Conservation (phyloP, 306 rosid species). For the Lupinus albus region DNA sequence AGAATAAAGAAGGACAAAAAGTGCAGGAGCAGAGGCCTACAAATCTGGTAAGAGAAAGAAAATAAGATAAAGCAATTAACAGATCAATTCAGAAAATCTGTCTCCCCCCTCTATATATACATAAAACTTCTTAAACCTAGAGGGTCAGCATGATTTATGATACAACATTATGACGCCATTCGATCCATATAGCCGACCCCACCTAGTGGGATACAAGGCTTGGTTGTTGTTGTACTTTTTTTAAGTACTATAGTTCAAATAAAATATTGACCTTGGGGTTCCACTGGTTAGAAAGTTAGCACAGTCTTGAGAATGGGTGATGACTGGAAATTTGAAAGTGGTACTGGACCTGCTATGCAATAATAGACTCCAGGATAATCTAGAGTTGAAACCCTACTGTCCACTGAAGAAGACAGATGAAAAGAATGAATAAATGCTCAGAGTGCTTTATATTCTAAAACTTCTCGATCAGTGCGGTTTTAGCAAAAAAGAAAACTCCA, state of each 20-base stretch:
- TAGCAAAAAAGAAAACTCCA: constrained; percentile 1
- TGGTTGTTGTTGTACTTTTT: no score
- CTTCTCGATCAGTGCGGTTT: background rate
- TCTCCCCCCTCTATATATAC: no score
- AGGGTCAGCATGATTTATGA: no score
- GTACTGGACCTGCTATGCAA: background rate
- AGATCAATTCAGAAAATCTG: no score
- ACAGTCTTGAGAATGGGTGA: background rate
- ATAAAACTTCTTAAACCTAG: no score
- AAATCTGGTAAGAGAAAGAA: constrained; percentile 2
- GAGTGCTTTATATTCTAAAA: background rate
- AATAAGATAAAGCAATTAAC: background rate
- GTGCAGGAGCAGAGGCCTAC: background rate
- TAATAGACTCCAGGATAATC: constrained; percentile 11
- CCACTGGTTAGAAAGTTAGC: background rate
- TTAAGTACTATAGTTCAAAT: background rate
- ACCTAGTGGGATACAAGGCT: no score
- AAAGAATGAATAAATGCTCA: background rate
- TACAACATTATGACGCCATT: no score
- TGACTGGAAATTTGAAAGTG: constrained; percentile 8
- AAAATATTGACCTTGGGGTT: background rate
- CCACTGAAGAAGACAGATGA: background rate
- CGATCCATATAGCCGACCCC: no score
- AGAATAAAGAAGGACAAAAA: constrained; percentile 19
- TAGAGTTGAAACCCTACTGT: background rate